These are phyloP conservation scores for Phanerochaete sordida DNA, from an alignment of 768 basidiomycete species.

Conservation along the genomic window DNA sequence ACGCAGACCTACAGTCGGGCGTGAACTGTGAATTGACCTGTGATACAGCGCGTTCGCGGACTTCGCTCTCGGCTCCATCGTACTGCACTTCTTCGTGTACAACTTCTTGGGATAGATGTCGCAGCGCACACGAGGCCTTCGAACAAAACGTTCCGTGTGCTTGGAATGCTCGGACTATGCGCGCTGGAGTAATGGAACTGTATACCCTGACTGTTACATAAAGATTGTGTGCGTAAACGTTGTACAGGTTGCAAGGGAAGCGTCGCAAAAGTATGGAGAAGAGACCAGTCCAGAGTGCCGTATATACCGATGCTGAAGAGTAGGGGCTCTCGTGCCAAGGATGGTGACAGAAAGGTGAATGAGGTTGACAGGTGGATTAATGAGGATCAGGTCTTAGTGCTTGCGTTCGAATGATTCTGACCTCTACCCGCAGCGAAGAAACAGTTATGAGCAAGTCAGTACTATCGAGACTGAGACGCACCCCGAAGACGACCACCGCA, in stretches of 20 bases:
- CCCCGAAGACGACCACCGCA: conserved; percentile 79
- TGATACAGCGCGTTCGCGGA: conserved; percentile 88
- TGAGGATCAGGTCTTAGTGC: conserved; percentile 19
- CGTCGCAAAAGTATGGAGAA: neutral
- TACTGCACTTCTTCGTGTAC: conserved; percentile 97
- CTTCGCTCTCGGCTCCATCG: conserved; percentile 91
- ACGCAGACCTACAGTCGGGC: neutral
- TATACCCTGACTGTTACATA: neutral
- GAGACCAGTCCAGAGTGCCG: neutral
- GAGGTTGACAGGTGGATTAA: neutral
- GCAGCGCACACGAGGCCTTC: neutral
- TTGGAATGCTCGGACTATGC: neutral
- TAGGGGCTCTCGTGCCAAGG: too few species aligned
- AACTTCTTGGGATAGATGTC: conserved; percentile 84
- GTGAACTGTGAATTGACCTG: neutral
- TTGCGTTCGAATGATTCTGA: conserved; percentile 71
- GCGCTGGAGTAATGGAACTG: neutral
- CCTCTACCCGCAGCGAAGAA: conserved; percentile 48
- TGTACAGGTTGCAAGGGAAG: neutral
- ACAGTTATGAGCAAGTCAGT: neutral
- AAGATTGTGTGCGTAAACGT: neutral
- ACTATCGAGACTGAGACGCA: conserved; percentile 33
- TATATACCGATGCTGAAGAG: neutral
- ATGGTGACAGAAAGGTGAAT: too few species aligned
- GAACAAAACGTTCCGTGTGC: neutral